Evolutionary conservation across 2,329 filamentous ascomycete genomes (phyloP).

Genomic region (Cladosporium sp.): DNA sequence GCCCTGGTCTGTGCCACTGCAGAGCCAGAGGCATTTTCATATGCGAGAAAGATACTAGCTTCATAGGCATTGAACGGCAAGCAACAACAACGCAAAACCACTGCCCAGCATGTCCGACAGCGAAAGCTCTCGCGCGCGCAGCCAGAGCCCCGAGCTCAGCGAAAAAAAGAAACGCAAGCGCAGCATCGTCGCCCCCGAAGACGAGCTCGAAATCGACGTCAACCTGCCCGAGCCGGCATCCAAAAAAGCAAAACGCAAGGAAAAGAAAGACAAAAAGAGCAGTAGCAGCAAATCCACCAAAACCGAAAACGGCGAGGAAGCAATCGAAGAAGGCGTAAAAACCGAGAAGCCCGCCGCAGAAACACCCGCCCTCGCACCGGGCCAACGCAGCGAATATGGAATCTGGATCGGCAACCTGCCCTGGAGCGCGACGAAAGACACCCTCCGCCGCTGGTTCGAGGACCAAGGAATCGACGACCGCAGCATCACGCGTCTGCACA

Average conservation of each 20-base stretch:
- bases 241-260: conserved; percentile 83
- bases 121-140: conserved; percentile 1
- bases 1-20: too few relatives aligned
- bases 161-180: conserved; percentile 62
- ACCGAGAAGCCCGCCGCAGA: conserved; percentile 17
- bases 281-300: conserved; percentile 19
- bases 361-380: conserved; percentile 9
- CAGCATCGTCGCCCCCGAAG: conserved; percentile 36
- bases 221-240: conserved; percentile 88
- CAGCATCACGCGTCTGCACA: conserved; percentile 78
- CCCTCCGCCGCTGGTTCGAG: conserved; percentile 76
- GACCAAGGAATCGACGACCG: conserved; percentile 59
- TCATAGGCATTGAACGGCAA: too few relatives aligned
- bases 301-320: conserved; percentile 12
- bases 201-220: conserved; percentile 82
- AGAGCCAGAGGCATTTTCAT: not conserved
- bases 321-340: conserved; percentile 1
- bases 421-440: conserved; percentile 71
- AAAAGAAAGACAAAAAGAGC: conserved; percentile 71
- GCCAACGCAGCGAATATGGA: conserved; percentile 70
- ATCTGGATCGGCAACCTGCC: conserved; percentile 96
- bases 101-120: conserved; percentile 12
- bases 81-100: too few relatives aligned
- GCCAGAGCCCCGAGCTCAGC: conserved; percentile 5
- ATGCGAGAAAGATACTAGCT: too few relatives aligned